Evolutionary conservation across 805 yeast genomes (phyloP).

Genomic region (Candida xyloterini): DNA sequence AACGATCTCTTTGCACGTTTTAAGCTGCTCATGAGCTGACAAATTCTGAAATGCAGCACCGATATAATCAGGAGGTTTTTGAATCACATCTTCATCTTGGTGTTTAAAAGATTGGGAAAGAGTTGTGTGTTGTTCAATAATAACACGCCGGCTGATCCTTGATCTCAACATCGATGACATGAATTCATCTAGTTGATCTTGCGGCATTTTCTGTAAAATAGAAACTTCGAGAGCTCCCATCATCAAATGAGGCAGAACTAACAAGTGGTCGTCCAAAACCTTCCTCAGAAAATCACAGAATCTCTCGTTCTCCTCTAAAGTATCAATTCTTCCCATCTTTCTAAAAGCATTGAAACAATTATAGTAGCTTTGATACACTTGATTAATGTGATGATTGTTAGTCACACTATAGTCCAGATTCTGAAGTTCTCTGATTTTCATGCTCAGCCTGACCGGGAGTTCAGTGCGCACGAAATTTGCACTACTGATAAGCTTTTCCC

Average conservation of each 20-base stretch:
- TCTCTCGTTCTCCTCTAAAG: constrained; percentile 68
- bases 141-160: constrained; percentile 83
- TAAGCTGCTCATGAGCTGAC: constrained; percentile 65
- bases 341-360: constrained; percentile 85
- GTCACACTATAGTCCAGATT: constrained; percentile 75
- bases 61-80: constrained; percentile 52
- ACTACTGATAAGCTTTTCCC: constrained; percentile 71
- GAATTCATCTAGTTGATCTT: constrained; percentile 62
- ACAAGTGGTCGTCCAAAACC: constrained; percentile 73
- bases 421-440: constrained; percentile 77
- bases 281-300: constrained; percentile 65
- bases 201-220: constrained; percentile 55
- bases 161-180: constrained; percentile 78
- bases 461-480: constrained; percentile 90
- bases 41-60: constrained; percentile 84
- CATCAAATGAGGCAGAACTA: constrained; percentile 82
- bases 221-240: constrained; percentile 90
- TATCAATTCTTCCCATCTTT: constrained; percentile 61
- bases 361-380: constrained; percentile 83
- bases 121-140: constrained; percentile 87
- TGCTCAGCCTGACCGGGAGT: constrained; percentile 78
- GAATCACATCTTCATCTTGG: constrained; percentile 39
- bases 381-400: constrained; percentile 79
- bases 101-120: constrained; percentile 61
- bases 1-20: constrained; percentile 50